phyloP scores from a whole-genome alignment of 2,329 filamentous ascomycete species.

The Cercospora beticola region DNA sequence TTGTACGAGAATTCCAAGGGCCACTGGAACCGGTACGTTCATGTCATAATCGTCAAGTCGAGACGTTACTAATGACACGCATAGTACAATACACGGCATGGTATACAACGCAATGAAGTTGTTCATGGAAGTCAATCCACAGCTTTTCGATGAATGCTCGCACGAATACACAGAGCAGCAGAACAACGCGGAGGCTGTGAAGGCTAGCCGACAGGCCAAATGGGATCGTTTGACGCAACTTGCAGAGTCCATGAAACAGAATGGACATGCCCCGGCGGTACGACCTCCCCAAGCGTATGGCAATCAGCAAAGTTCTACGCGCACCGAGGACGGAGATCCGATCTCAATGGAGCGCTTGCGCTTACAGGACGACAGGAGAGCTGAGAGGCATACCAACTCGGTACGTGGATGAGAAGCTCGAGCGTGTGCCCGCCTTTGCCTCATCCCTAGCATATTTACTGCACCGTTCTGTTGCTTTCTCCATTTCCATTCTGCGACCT shows the following conservation, averaged over 20 bases:
- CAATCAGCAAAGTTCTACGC: slow-evolving; percentile 40
- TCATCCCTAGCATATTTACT: slow-evolving; percentile 25
- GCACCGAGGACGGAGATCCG: slow-evolving; percentile 73
- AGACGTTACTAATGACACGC: slow-evolving; percentile 18
- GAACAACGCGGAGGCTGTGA: slow-evolving; percentile 82
- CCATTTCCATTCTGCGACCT: slow-evolving; percentile 10
- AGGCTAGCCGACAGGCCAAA: slow-evolving; percentile 77
- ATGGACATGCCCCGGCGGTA: slow-evolving; percentile 31
- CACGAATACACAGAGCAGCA: slow-evolving; percentile 97
- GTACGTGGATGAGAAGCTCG: slow-evolving; percentile 38
- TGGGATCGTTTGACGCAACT: slow-evolving; percentile 85
- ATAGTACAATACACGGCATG: slow-evolving; percentile 97
- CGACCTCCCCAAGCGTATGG: slow-evolving; percentile 38
- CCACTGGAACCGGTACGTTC: slow-evolving; percentile 89
- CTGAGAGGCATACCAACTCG: slow-evolving; percentile 38
- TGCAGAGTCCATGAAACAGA: slow-evolving; percentile 55
- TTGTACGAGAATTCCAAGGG: slow-evolving; percentile 99
- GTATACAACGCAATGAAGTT: slow-evolving; percentile 99
- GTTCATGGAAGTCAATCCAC: slow-evolving; percentile 99
- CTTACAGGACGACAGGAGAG: slow-evolving; percentile 74
- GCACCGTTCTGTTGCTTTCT: slow-evolving; percentile 18
- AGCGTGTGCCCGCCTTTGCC: slow-evolving; percentile 20
- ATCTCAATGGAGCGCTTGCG: slow-evolving; percentile 82
- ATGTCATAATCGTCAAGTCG: too few relatives aligned
- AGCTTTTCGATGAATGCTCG: slow-evolving; percentile 97